Evolutionary conservation across 2,329 filamentous ascomycete species (phyloP).

Genomic region (Aphanoascus verrucosus): DNA sequence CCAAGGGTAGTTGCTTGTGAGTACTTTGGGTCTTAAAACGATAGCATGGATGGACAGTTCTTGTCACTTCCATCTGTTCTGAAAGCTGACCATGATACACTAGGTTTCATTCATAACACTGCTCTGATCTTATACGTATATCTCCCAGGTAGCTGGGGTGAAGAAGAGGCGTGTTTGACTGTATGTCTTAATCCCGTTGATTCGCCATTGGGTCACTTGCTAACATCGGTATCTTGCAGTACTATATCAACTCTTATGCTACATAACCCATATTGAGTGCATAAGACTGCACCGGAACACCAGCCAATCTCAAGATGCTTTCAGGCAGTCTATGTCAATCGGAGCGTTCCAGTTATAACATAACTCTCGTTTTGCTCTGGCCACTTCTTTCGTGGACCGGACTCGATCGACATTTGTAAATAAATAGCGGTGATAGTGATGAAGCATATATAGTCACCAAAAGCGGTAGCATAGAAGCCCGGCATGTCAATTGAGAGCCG

Average conservation of each 20-base stretch:
- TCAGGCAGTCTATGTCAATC: neutral
- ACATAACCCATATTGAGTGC: slow-evolving; percentile 17
- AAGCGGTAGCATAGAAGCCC: too few species aligned
- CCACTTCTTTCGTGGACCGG: too few species aligned
- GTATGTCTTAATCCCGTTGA: slow-evolving; percentile 23
- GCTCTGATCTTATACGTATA: slow-evolving; percentile 39
- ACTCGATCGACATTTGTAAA: too few species aligned
- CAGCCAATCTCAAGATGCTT: neutral
- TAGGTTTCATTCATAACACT: slow-evolving; percentile 38
- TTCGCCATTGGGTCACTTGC: neutral
- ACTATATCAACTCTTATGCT: slow-evolving; percentile 38
- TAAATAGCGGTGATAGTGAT: too few species aligned
- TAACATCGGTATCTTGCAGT: slow-evolving; percentile 21
- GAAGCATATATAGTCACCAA: too few species aligned
- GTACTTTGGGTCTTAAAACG: slow-evolving; percentile 20
- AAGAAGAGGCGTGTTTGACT: slow-evolving; percentile 38
- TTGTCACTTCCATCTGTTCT: neutral
- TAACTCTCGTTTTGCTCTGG: too few species aligned
- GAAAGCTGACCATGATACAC: neutral
- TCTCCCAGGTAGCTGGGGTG: slow-evolving; percentile 32
- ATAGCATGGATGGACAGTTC: neutral
- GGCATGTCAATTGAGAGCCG: neutral
- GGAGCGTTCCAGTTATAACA: too few species aligned
- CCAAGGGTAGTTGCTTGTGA: slow-evolving; percentile 84
- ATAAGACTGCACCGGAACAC: neutral